Evolutionary conservation across 257 asterid species (phyloP).

Genomic region (Solanum paucissectum): DNA sequence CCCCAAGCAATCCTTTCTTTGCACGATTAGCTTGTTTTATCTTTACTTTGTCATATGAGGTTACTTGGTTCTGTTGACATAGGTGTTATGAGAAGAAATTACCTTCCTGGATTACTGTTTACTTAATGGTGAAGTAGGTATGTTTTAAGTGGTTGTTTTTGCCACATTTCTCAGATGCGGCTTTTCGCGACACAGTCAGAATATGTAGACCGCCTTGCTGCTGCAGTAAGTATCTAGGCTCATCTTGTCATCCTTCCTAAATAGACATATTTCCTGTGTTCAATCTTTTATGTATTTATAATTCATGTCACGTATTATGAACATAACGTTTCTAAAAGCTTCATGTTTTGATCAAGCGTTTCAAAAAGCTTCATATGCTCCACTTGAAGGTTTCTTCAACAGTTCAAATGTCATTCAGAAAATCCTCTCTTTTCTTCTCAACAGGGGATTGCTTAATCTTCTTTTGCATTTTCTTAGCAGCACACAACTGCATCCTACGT

Average conservation of each 20-base stretch:
- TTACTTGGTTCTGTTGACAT: neutral
- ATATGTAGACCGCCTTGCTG: slow-evolving; percentile 87
- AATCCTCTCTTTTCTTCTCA: neutral
- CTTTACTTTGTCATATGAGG: neutral
- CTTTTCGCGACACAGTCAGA: slow-evolving; percentile 76
- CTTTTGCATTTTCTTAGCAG: neutral
- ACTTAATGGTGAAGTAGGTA: neutral
- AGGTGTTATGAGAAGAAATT: neutral
- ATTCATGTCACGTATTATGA: neutral
- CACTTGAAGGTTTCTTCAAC: neutral
- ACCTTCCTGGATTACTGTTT: neutral
- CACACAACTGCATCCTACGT: neutral
- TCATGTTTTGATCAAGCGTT: neutral
- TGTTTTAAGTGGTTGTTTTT: neutral
- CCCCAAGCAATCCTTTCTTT: neutral
- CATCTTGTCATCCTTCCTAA: neutral
- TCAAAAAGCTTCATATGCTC: neutral
- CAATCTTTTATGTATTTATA: neutral
- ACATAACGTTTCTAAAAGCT: neutral
- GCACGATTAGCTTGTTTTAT: neutral
- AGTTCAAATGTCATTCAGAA: neutral
- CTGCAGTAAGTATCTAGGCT: slow-evolving; percentile 49
- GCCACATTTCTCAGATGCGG: slow-evolving; percentile 54
- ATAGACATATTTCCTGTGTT: neutral
- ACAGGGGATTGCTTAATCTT: neutral